Base-by-base conservation (phyloP, 2,329 filamentous ascomycete species). In the Penicillium sp. region DNA sequence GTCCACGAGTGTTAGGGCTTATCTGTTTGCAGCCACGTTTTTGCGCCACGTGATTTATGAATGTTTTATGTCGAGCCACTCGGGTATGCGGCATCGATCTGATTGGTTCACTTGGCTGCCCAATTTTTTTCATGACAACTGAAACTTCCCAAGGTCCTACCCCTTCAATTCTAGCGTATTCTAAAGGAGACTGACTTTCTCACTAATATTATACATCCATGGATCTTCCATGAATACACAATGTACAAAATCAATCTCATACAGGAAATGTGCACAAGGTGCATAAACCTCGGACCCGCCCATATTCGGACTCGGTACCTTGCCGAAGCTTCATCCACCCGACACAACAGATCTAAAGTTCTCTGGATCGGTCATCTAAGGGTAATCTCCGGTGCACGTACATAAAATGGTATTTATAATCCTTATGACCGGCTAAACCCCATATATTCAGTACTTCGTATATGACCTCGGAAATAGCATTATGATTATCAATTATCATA, bases 21-120 rank as follows among this genome's bases (percentile, higher is more conserved):
- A 7, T 34, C 31, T 34, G 45, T 34, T 47, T 47, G 45, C 45
- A 25, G 45, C 52, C 53, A 55, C 47, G 53, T 55, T 50, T 43
- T 45, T 33, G 0, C 9, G 21, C 49, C 58, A 63, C 58, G 60
- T 59, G 61, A 60, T 19, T 31, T 55, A 52, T 45, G 40, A 31
- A 51, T 0, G 16, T 10, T 23, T 62, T 54, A 57, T 63, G 59
- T 54, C 33, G 33, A 39, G 56, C 58, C 55, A 60, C 49, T 47
- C 64, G 64, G 64, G 36, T 63, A 63, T 34, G 39, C 64, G 64
- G 64, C 64, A 65, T 41, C 16, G n/a, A 41, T 25, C 11, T 61
- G 43, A 62, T 61, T 60, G 57, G 58, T 41, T n/a, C 7, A 45
- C 3, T 19, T 50, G 25, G 53, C 38, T 34, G 3, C 21, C 23